Evolutionary conservation across 768 basidiomycete genomes (phyloP).

Genomic region (Mycena chlorophos): DNA sequence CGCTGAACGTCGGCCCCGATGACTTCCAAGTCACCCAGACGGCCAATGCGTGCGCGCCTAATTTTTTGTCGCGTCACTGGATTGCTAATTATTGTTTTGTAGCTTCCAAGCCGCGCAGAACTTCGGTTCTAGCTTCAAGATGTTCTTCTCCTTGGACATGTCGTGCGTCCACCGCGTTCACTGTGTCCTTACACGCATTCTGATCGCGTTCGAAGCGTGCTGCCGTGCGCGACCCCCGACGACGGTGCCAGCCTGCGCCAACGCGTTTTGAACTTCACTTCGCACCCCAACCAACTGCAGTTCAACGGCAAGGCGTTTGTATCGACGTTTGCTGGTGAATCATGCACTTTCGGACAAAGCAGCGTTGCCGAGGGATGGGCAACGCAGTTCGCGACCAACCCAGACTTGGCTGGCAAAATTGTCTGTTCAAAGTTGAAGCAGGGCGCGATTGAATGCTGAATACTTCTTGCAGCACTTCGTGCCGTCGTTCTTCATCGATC

Average conservation of each 20-base stretch:
- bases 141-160: conserved; percentile 83
- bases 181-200: not conserved
- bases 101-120: conserved; percentile 58
- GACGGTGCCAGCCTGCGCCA: conserved; percentile 53
- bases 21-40: conserved; percentile 64
- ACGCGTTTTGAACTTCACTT: conserved; percentile 53
- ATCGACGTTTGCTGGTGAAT: conserved; percentile 72
- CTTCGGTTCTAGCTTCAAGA: conserved; percentile 58
- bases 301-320: conserved; percentile 51
- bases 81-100: conserved; percentile 9
- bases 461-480: conserved; percentile 50
- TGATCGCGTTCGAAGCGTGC: conserved; percentile 37
- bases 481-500: conserved; percentile 68
- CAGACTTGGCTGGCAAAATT: conserved; percentile 47
- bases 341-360: conserved; percentile 63
- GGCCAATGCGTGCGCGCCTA: conserved; percentile 54
- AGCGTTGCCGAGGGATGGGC: conserved; percentile 57
- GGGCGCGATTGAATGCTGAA: no score
- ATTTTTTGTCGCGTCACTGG: conserved; percentile 3
- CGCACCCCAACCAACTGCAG: conserved; percentile 60
- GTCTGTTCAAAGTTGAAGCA: no score
- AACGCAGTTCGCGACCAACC: conserved; percentile 49
- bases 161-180: conserved; percentile 42
- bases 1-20: conserved; percentile 68
- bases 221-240: conserved; percentile 49